These are phyloP conservation scores for Deuterostichococcus epilithicus DNA, from an alignment of 139 green algal species.

Conservation along the genomic window DNA sequence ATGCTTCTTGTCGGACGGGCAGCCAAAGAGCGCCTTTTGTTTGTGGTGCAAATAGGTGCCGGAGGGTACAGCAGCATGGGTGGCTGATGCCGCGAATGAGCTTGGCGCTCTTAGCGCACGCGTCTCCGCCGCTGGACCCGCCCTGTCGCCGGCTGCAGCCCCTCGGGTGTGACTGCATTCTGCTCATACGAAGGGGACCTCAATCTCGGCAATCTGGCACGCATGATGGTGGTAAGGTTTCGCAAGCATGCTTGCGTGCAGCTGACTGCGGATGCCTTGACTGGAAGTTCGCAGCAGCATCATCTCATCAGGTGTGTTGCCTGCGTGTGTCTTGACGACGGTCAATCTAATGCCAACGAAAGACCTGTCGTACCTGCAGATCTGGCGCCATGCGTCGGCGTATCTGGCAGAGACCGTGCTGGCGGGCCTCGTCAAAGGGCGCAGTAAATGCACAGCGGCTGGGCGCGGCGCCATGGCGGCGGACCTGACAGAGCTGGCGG, in stretches of 20 bases:
- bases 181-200: too few relatives aligned
- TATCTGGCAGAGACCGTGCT: slow-evolving; percentile 49
- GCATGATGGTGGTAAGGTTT: background rate
- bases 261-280: background rate
- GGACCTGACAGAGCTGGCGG: slow-evolving; percentile 35
- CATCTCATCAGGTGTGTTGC: too few relatives aligned
- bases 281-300: background rate
- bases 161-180: background rate
- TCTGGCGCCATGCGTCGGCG: slow-evolving; percentile 49
- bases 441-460: slow-evolving; percentile 52
- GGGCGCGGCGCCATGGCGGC: slow-evolving; percentile 61
- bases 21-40: slow-evolving; percentile 8
- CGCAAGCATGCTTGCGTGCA: background rate
- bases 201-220: too few relatives aligned
- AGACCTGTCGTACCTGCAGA: slow-evolving; percentile 4
- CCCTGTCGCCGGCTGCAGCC: too few relatives aligned
- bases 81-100: background rate
- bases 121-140: background rate
- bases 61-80: background rate
- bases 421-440: slow-evolving; percentile 43
- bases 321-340: background rate
- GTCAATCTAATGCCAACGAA: background rate
- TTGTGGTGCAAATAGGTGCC: background rate
- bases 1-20: slow-evolving; percentile 25
- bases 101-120: background rate